A percentile compares a stretch with the other conserved stretches of the same genome.
Conservation (phyloP, 1,139 yeast species). For the Sugiyamaella sp. region DNA sequence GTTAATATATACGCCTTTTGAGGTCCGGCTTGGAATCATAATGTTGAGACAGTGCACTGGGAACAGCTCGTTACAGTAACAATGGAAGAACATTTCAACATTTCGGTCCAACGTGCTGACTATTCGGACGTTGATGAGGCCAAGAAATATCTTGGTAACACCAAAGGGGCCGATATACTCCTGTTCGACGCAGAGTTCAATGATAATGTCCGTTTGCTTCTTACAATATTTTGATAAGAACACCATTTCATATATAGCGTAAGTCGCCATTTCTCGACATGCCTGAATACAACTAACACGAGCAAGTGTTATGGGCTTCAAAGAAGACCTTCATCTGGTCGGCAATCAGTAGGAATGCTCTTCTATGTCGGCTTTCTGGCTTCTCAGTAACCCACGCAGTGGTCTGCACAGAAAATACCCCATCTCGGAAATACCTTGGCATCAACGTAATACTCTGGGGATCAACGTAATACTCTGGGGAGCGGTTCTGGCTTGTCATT, state of each 20-base stretch:
- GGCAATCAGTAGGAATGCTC: slow-evolving; percentile 56
- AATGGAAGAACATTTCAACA: not conserved
- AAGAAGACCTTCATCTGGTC: slow-evolving; percentile 42
- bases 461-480: slow-evolving; percentile 53
- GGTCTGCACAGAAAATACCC: slow-evolving; percentile 55
- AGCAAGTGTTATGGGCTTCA: slow-evolving; percentile 54
- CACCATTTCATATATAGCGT: slow-evolving; percentile 59
- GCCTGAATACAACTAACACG: not conserved
- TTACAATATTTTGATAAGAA: slow-evolving; percentile 67
- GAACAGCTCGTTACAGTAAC: no score
- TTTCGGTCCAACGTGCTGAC: not conserved
- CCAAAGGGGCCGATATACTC: slow-evolving; percentile 6
- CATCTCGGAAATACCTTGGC: slow-evolving; percentile 53
- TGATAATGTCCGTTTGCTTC: slow-evolving; percentile 46
- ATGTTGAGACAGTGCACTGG: no score
- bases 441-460: slow-evolving; percentile 50
- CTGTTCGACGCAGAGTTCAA: slow-evolving; percentile 36
- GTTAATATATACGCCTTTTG: no score
- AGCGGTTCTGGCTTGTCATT: slow-evolving; percentile 47
- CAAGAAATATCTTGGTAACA: slow-evolving; percentile 10
- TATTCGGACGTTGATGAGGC: slow-evolving; percentile 15
- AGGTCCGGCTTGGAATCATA: no score
- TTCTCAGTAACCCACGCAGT: slow-evolving; percentile 58
- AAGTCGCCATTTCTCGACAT: no score
- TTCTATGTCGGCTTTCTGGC: slow-evolving; percentile 58